Conservation (phyloP, 108 stramenopile genomes). For the Discostella stelligeroides region DNA sequence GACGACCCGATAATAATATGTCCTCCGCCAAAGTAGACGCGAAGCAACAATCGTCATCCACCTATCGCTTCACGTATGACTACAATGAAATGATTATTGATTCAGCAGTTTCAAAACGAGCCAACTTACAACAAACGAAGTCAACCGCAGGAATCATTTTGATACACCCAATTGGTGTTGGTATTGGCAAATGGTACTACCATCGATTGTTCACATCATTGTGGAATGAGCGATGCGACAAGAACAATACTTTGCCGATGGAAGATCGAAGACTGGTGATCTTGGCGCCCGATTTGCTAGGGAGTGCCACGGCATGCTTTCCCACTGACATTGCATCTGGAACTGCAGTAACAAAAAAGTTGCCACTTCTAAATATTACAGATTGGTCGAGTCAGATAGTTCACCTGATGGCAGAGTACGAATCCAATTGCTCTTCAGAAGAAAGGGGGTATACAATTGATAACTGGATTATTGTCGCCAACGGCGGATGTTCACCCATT, state of each 20-base stretch:
- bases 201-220: slow-evolving; percentile 53
- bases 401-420: slow-evolving; percentile 50
- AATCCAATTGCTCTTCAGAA: slow-evolving; percentile 10
- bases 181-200: slow-evolving; percentile 66
- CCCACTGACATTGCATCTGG: slow-evolving; percentile 6
- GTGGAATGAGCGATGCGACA: slow-evolving; percentile 3
- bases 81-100: slow-evolving; percentile 24
- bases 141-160: slow-evolving; percentile 53
- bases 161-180: slow-evolving; percentile 71
- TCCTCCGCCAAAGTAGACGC: not conserved
- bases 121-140: not conserved
- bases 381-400: slow-evolving; percentile 62
- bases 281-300: slow-evolving; percentile 60
- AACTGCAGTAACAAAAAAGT: not conserved
- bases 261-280: slow-evolving; percentile 24
- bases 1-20: too few species aligned
- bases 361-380: slow-evolving; percentile 57
- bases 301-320: slow-evolving; percentile 54
- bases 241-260: too few species aligned
- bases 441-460: slow-evolving; percentile 21
- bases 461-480: slow-evolving; percentile 58
- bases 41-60: not conserved
- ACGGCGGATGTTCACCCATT: slow-evolving; percentile 69
- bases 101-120: not conserved
- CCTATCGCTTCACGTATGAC: slow-evolving; percentile 25